These are phyloP conservation scores for Fusarium nanum DNA, from an alignment of 2,329 filamentous ascomycete genomes.

Conservation along the genomic window DNA sequence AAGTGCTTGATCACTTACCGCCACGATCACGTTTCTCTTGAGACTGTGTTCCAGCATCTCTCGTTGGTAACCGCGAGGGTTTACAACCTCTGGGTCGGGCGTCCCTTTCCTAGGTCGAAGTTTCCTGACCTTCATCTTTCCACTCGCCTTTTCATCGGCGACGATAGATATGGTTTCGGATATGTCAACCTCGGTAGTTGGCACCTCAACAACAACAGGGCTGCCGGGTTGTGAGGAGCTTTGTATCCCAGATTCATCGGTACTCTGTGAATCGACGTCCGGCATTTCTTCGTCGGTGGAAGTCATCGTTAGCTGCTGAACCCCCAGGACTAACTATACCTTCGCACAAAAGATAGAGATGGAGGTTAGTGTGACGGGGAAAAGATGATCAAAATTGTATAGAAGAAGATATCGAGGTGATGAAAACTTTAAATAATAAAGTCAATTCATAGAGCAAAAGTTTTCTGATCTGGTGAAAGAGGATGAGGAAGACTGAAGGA, in stretches of 20 bases:
- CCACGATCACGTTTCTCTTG: slow-evolving; percentile 76
- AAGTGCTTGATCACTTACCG: slow-evolving; percentile 59
- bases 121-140: background rate
- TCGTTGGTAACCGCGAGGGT: slow-evolving; percentile 73
- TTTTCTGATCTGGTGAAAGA: background rate
- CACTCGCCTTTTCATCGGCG: background rate
- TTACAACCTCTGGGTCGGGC: slow-evolving; percentile 49
- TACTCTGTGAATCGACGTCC: background rate
- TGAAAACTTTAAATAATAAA: background rate
- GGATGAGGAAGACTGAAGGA: background rate
- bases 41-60: slow-evolving; percentile 81
- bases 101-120: background rate
- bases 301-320: background rate
- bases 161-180: slow-evolving; percentile 33
- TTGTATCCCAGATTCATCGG: slow-evolving; percentile 5
- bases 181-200: slow-evolving; percentile 9
- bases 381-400: background rate
- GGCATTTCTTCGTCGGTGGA: slow-evolving; percentile 1
- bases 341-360: background rate
- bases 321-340: background rate
- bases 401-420: background rate
- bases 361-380: background rate
- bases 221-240: slow-evolving; percentile 16
- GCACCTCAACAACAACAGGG: slow-evolving; percentile 2
- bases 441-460: background rate